Evolutionary conservation across 495 filamentous ascomycete genomes (phyloP).

Genomic region (Podospora didyma): DNA sequence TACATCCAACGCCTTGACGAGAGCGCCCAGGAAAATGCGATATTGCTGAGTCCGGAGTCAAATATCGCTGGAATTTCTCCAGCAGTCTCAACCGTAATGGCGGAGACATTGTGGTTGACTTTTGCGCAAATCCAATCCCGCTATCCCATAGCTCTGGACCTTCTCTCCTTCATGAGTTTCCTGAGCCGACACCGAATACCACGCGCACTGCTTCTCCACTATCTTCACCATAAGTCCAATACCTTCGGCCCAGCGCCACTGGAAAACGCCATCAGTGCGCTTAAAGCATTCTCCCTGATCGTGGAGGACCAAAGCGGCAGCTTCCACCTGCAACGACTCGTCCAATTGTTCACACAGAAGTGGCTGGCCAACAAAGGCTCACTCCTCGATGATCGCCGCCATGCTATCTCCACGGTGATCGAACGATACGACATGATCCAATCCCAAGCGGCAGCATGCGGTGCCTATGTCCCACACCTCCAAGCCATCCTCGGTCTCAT

Average conservation of each 20-base stretch:
- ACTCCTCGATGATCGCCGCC: neutral
- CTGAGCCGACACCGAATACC: slow-evolving; percentile 39
- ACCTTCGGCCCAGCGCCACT: neutral
- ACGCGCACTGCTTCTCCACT: slow-evolving; percentile 13
- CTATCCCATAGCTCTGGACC: slow-evolving; percentile 24
- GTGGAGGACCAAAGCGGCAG: neutral
- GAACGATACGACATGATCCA: no score
- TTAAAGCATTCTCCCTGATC: neutral
- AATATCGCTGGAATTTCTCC: no score
- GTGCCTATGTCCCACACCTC: no score
- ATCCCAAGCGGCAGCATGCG: no score
- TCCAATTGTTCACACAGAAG: neutral
- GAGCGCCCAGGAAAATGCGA: no score
- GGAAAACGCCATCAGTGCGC: neutral
- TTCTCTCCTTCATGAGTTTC: slow-evolving; percentile 37
- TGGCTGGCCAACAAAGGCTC: neutral
- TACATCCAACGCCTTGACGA: no score
- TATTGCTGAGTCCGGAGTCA: no score
- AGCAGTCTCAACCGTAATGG: no score
- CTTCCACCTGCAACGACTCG: neutral
- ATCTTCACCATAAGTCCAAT: neutral
- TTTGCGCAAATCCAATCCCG: neutral
- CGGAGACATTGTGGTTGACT: neutral
- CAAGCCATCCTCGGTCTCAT: no score
- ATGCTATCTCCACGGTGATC: no score